Conservation (phyloP, 2,329 filamentous ascomycete genomes). For the Neofusicoccum cordaticola region DNA sequence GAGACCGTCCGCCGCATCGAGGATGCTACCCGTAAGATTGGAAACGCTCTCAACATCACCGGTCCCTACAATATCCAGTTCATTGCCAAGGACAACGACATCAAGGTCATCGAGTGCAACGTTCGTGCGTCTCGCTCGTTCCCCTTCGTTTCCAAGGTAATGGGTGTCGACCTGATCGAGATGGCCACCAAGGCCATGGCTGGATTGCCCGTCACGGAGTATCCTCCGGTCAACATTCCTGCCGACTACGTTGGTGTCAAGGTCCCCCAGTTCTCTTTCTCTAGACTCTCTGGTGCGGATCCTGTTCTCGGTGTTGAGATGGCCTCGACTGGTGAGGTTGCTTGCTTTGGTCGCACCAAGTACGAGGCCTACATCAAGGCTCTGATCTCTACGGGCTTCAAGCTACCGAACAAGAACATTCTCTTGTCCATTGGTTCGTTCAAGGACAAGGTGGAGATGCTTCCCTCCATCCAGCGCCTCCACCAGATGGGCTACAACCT, state of each 20-base stretch:
- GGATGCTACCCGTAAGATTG: conserved; percentile 94
- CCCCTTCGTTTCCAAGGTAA: conserved; percentile 97
- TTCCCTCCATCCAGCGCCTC: conserved; percentile 86
- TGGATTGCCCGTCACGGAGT: conserved; percentile 75
- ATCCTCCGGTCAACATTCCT: conserved; percentile 73
- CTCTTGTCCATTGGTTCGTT: conserved; percentile 92
- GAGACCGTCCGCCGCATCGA: conserved; percentile 90
- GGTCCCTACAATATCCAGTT: conserved; percentile 99
- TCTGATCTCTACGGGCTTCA: conserved; percentile 92
- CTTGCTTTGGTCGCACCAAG: conserved; percentile 92
- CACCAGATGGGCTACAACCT: conserved; percentile 91
- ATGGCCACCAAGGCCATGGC: conserved; percentile 98
- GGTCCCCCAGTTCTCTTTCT: conserved; percentile 99
- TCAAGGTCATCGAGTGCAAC: conserved; percentile 99
- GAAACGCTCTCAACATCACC: conserved; percentile 87
- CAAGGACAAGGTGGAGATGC: conserved; percentile 97
- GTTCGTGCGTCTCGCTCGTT: conserved; percentile 94
- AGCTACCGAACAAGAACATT: conserved; percentile 91
- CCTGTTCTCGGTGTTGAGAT: conserved; percentile 97
- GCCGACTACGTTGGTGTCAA: conserved; percentile 91
- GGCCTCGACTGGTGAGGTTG: conserved; percentile 97
- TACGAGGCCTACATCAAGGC: conserved; percentile 98
- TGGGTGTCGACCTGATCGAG: conserved; percentile 96
- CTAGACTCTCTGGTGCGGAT: conserved; percentile 89
- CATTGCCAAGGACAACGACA: conserved; percentile 98